phyloP scores from a whole-genome alignment of 371 early-diverging fungal genomes.

The Blakeslea trispora region DNA sequence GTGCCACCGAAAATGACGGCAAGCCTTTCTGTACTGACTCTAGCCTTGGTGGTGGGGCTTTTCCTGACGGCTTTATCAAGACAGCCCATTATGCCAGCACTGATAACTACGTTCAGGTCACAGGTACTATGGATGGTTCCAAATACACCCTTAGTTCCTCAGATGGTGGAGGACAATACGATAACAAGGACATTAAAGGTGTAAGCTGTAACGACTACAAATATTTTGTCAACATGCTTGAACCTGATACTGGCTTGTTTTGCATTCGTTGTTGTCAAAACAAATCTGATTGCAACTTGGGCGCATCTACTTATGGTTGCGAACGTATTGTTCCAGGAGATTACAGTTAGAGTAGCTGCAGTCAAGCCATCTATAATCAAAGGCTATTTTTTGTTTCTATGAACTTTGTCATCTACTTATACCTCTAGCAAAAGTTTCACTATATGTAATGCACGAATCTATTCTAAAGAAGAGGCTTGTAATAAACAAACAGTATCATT shows the following conservation, averaged over 20 bases:
- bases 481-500: no score
- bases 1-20: slow-evolving; percentile 45
- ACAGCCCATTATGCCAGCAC: slow-evolving; percentile 42
- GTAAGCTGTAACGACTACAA: slow-evolving; percentile 42
- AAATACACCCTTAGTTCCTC: slow-evolving; percentile 28
- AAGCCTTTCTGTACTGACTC: slow-evolving; percentile 43
- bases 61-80: slow-evolving; percentile 43
- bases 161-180: slow-evolving; percentile 55
- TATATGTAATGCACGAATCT: no score
- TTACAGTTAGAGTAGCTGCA: slow-evolving; percentile 22
- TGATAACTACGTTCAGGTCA: slow-evolving; percentile 47
- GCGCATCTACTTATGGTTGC: slow-evolving; percentile 51
- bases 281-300: slow-evolving; percentile 42
- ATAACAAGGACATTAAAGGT: slow-evolving; percentile 41
- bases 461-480: no score
- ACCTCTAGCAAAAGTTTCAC: no score
- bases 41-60: slow-evolving; percentile 24
- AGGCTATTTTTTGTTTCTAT: no score
- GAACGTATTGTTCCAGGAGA: slow-evolving; percentile 47
- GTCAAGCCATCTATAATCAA: no score
- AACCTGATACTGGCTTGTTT: slow-evolving; percentile 41
- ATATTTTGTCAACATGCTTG: slow-evolving; percentile 50
- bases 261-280: slow-evolving; percentile 57
- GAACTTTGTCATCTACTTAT: no score
- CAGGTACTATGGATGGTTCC: slow-evolving; percentile 44